A percentile compares a stretch with the other conserved stretches of the same genome.
Evolutionary conservation across 129 eudicot genomes (phyloP).

Genomic region (Centaurea solstitialis): DNA sequence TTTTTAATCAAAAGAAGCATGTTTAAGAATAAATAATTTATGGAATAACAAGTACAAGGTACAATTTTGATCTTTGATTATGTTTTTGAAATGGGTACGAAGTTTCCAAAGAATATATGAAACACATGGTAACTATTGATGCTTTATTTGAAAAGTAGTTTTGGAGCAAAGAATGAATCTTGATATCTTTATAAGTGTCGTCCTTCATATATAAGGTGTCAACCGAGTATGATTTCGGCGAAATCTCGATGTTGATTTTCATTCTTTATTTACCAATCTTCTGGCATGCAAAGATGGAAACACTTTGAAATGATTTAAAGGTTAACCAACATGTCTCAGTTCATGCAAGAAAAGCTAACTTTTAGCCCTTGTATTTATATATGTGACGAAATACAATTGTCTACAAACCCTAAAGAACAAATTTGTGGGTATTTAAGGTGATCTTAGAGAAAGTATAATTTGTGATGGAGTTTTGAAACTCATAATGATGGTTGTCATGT

Average conservation of each 20-base stretch:
- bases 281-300: not conserved
- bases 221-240: not conserved
- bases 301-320: not conserved
- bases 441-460: not conserved
- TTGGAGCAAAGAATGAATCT: not conserved
- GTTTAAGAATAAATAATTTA: conserved; percentile 14
- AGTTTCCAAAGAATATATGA: conserved; percentile 17
- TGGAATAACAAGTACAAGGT: conserved; percentile 23
- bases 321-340: not conserved
- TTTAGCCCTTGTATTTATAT: not conserved
- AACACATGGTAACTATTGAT: not conserved
- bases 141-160: not conserved
- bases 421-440: not conserved
- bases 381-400: not conserved
- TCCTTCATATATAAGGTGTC: not conserved
- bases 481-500: not conserved
- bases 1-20: conserved; percentile 4
- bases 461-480: not conserved
- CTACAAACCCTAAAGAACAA: not conserved
- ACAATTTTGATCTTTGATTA: conserved; percentile 28
- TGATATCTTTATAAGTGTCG: not conserved
- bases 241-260: not conserved
- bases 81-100: conserved; percentile 22
- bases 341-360: not conserved
- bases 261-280: not conserved